phyloP scores from a whole-genome alignment of 2,329 filamentous ascomycete genomes.

The Penicillium fuscoglaucum region DNA sequence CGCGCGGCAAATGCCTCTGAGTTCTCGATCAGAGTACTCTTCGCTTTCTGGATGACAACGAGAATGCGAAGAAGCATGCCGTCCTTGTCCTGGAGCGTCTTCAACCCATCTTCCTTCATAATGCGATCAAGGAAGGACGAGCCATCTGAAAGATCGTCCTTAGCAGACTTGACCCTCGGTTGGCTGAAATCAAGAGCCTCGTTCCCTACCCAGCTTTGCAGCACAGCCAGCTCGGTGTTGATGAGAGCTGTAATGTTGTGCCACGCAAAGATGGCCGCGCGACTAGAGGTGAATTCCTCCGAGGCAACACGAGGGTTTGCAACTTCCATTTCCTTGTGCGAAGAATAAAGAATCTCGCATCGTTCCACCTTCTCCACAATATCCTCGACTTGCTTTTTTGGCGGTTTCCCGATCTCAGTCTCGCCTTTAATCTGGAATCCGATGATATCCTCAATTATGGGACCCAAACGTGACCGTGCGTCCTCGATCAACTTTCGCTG shows the following conservation, averaged over 20 bases:
- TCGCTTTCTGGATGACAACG: constrained; percentile 87
- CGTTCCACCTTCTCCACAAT: constrained; percentile 88
- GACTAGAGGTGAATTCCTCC: constrained; percentile 74
- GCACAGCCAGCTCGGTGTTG: constrained; percentile 85
- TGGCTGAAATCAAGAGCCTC: constrained; percentile 88
- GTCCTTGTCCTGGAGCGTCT: constrained; percentile 77
- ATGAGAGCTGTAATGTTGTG: constrained; percentile 96
- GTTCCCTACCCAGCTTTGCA: constrained; percentile 97
- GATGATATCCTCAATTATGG: constrained; percentile 81
- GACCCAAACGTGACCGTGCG: constrained; percentile 69
- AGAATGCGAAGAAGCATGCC: constrained; percentile 85
- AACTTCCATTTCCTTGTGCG: constrained; percentile 68
- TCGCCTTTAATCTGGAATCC: constrained; percentile 93
- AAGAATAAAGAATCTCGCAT: constrained; percentile 82
- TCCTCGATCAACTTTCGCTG: constrained; percentile 89
- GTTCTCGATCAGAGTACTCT: constrained; percentile 84
- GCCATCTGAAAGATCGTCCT: constrained; percentile 77
- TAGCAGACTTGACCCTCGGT: constrained; percentile 66
- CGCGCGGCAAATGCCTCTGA: constrained; percentile 80
- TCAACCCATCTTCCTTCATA: constrained; percentile 92
- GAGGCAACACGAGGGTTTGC: constrained; percentile 78
- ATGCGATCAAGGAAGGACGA: constrained; percentile 91
- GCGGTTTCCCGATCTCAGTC: constrained; percentile 83
- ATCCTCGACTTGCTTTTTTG: constrained; percentile 84
- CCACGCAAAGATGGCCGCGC: constrained; percentile 89